phyloP scores from a whole-genome alignment of 2,329 filamentous ascomycete species.

The Parasarocladium wereldwijsianum region DNA sequence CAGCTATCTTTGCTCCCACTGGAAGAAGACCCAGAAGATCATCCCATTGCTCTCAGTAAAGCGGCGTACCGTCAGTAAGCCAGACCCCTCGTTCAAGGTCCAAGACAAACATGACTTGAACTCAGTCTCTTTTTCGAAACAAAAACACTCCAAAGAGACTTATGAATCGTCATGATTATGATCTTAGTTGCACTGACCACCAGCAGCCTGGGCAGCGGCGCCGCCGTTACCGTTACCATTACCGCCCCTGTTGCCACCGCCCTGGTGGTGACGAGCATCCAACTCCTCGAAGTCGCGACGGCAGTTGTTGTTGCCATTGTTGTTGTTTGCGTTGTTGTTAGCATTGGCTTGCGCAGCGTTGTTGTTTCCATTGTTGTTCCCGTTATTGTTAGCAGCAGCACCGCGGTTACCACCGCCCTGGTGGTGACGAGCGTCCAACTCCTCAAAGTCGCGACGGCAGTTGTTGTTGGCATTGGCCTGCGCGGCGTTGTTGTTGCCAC shows the following conservation, averaged over 20 bases:
- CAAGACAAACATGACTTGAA: too few species aligned
- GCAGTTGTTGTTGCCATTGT: constrained; percentile 1
- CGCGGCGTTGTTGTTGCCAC: constrained; percentile 5
- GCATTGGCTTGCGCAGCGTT: constrained; percentile 1
- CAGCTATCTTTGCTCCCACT: too few species aligned
- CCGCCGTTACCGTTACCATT: constrained; percentile 3
- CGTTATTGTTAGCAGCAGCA: constrained; percentile 7
- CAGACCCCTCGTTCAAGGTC: too few species aligned
- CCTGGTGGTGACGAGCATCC: not conserved
- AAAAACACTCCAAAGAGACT: too few species aligned
- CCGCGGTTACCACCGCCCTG: constrained; percentile 1
- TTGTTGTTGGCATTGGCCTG: constrained; percentile 3
- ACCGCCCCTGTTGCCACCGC: constrained; percentile 1
- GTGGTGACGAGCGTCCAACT: constrained; percentile 9
- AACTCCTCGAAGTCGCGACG: not conserved
- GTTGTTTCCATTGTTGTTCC: constrained; percentile 6
- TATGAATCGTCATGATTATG: too few species aligned
- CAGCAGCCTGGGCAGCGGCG: constrained; percentile 7
- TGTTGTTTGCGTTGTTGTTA: not conserved
- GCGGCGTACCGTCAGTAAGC: too few species aligned
- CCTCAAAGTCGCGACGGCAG: not conserved
- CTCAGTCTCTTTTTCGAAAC: too few species aligned
- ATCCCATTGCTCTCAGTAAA: too few species aligned
- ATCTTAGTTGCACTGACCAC: too few species aligned
- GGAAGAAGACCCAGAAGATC: too few species aligned